Evolutionary conservation across 2,329 filamentous ascomycete species (phyloP).

Genomic region (Sporothrix luriei): DNA sequence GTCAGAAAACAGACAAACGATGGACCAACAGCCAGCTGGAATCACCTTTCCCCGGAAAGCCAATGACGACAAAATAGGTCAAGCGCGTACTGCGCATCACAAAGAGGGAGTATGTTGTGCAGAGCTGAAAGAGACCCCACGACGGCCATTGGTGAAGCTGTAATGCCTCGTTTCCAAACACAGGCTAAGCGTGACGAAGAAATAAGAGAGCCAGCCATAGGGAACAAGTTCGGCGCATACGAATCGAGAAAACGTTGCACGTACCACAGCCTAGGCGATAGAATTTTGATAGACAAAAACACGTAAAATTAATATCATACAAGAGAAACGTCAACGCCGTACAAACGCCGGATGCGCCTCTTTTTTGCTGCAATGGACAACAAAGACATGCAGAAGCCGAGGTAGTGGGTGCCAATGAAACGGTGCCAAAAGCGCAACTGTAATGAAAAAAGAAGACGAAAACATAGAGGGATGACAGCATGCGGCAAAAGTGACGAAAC

Average conservation of each 20-base stretch:
- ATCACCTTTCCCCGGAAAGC: background rate
- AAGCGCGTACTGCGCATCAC: constrained; percentile 5
- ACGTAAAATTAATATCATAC: constrained; percentile 26
- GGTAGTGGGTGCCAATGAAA: constrained; percentile 15
- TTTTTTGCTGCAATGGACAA: constrained; percentile 30
- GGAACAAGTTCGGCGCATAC: background rate
- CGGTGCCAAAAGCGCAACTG: constrained; percentile 6
- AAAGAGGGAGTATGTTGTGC: background rate
- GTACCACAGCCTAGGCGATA: background rate
- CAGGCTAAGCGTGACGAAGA: constrained; percentile 2
- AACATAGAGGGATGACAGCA: constrained; percentile 20
- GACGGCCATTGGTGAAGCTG: background rate
- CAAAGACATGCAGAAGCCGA: constrained; percentile 32
- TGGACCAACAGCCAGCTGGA: background rate
- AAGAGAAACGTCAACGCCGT: constrained; percentile 29
- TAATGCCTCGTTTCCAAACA: constrained; percentile 15
- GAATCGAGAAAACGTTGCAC: background rate
- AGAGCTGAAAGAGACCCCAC: constrained; percentile 15
- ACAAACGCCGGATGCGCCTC: constrained; percentile 31
- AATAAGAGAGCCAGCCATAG: background rate
- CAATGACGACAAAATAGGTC: background rate
- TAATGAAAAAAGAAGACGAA: constrained; percentile 3
- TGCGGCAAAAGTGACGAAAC: constrained; percentile 2
- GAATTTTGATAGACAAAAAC: background rate
- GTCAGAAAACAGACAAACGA: background rate